A percentile compares a stretch with the other conserved stretches of the same genome.
Evolutionary conservation across 225 moss, liverwort and hornwort genomes (phyloP).

Genomic region (Bryoerythrophyllum caledonicum): DNA sequence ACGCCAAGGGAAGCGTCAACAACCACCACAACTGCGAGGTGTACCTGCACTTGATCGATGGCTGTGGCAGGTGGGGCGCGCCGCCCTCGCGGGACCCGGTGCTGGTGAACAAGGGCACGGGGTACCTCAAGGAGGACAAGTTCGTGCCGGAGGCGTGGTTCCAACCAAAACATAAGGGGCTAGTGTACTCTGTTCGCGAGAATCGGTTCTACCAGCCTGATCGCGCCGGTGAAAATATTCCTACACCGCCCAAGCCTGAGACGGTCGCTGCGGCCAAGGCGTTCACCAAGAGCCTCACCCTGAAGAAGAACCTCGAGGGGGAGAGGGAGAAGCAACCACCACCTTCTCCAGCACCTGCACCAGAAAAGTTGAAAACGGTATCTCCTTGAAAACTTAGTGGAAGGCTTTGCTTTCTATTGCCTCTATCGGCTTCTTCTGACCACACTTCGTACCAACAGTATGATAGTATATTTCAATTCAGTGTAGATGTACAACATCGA

Average conservation of each 20-base stretch:
- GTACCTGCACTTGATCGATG: slow-evolving; percentile 54
- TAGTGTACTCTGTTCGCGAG: slow-evolving; percentile 22
- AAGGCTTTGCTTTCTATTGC: not conserved
- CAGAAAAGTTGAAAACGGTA: not conserved
- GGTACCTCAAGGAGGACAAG: slow-evolving; percentile 42
- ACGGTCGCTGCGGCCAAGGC: slow-evolving; percentile 26
- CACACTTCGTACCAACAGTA: not conserved
- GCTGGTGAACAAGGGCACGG: slow-evolving; percentile 42
- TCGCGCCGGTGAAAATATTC: slow-evolving; percentile 37
- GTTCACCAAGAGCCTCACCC: slow-evolving; percentile 15
- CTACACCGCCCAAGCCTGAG: slow-evolving; percentile 43
- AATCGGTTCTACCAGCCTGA: slow-evolving; percentile 43
- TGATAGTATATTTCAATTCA: not conserved
- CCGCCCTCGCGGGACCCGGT: slow-evolving; percentile 41
- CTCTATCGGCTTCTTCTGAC: not conserved
- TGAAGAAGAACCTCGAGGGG: slow-evolving; percentile 10
- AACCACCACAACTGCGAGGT: slow-evolving; percentile 52
- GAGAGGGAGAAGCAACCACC: slow-evolving; percentile 5
- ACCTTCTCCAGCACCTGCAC: not conserved
- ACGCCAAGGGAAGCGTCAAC: not conserved
- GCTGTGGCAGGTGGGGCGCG: slow-evolving; percentile 31
- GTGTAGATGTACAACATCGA: not conserved
- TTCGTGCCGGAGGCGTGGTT: slow-evolving; percentile 46
- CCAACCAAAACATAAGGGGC: slow-evolving; percentile 48
- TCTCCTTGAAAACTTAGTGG: not conserved